Evolutionary conservation across 2,329 filamentous ascomycete species (phyloP).

Genomic region (Byssoonygena ceratinophila): DNA sequence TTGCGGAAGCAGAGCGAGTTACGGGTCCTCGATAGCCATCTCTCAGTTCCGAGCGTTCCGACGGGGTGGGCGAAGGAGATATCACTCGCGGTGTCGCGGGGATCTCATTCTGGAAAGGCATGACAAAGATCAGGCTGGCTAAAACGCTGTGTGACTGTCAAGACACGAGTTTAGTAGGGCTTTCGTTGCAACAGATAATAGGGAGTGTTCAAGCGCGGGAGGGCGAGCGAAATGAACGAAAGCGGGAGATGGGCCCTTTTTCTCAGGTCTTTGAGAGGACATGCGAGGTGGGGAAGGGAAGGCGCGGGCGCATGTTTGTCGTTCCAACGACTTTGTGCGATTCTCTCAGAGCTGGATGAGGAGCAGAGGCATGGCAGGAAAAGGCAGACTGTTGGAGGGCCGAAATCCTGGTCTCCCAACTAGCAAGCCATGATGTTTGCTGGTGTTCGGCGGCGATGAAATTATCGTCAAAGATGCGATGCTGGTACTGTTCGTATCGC

Average conservation of each 20-base stretch:
- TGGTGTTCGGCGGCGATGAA: background rate
- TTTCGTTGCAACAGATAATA: background rate
- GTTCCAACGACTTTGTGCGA: background rate
- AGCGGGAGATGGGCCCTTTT: background rate
- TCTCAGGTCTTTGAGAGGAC: background rate
- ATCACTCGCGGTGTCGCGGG: constrained; percentile 79
- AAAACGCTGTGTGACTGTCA: background rate
- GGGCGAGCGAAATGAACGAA: background rate
- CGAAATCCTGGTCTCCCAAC: background rate
- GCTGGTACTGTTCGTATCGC: background rate
- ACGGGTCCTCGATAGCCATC: constrained; percentile 62
- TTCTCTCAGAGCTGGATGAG: background rate
- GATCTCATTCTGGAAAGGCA: constrained; percentile 46
- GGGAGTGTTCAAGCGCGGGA: background rate
- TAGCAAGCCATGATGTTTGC: background rate
- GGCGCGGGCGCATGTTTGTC: constrained; percentile 4
- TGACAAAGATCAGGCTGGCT: constrained; percentile 23
- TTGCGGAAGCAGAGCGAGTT: constrained; percentile 60
- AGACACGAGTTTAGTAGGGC: background rate
- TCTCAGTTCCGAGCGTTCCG: constrained; percentile 38
- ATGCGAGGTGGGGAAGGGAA: background rate
- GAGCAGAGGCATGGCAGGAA: background rate
- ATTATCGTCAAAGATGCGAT: background rate
- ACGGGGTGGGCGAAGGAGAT: constrained; percentile 70
- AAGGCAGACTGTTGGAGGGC: background rate